phyloP scores from a whole-genome alignment of 169 alveolate species.

The Plasmodium coatneyi region DNA sequence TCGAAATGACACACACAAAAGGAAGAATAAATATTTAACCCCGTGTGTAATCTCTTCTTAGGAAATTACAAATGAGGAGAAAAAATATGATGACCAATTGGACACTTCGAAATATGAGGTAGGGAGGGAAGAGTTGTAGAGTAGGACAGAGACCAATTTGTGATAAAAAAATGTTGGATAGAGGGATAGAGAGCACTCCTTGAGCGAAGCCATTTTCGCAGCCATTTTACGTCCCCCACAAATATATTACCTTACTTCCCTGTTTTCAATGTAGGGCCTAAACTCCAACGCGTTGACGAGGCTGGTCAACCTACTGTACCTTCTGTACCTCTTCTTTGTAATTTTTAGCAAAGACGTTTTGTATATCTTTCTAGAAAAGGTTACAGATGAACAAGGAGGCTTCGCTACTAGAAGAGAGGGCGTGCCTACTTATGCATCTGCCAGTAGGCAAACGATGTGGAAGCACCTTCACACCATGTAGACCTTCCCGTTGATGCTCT shows the following conservation, averaged over 20 bases:
- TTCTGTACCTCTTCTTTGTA: conserved; percentile 44
- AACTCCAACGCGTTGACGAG: not conserved
- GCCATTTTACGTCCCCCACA: not conserved
- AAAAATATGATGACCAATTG: not conserved
- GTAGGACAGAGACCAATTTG: not conserved
- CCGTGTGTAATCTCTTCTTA: not conserved
- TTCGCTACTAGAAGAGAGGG: not conserved
- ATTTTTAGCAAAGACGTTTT: conserved; percentile 63
- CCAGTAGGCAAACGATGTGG: not conserved
- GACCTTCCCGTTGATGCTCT: not conserved
- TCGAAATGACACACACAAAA: not conserved
- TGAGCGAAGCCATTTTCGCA: not conserved
- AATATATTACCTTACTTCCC: not conserved
- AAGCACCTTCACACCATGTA: not conserved
- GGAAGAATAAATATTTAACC: not conserved
- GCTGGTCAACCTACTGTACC: not conserved
- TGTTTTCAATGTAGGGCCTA: conserved; percentile 2
- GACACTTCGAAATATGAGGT: conserved; percentile 17
- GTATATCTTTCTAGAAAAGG: conserved; percentile 30
- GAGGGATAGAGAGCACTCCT: not conserved
- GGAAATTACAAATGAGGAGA: conserved; percentile 29
- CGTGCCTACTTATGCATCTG: too few relatives aligned
- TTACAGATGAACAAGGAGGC: not conserved
- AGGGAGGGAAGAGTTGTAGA: not conserved
- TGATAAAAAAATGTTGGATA: not conserved